Evolutionary conservation across 2,329 filamentous ascomycete species (phyloP).

Genomic region (Botrytis elliptica): DNA sequence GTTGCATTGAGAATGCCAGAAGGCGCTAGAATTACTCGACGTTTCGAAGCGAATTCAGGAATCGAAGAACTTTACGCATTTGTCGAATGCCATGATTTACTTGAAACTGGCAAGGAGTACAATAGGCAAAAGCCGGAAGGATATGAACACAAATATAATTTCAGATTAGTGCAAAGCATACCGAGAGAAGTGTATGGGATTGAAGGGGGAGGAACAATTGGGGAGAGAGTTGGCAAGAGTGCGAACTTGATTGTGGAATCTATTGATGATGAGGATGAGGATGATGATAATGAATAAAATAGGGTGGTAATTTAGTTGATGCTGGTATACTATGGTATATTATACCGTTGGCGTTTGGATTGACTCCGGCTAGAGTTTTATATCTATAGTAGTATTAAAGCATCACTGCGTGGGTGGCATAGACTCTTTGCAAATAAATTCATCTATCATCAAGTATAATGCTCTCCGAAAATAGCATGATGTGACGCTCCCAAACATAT

Average conservation of each 20-base stretch:
- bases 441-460: background rate
- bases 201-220: slow-evolving; percentile 62
- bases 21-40: slow-evolving; percentile 68
- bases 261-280: slow-evolving; percentile 45
- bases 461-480: background rate
- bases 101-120: slow-evolving; percentile 45
- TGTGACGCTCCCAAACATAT: background rate
- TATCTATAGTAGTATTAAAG: slow-evolving; percentile 1
- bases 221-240: slow-evolving; percentile 73
- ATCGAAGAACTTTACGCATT: slow-evolving; percentile 87
- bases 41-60: slow-evolving; percentile 65
- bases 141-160: slow-evolving; percentile 81
- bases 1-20: slow-evolving; percentile 64
- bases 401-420: slow-evolving; percentile 16
- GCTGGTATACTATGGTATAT: background rate
- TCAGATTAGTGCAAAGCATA: slow-evolving; percentile 81
- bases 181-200: slow-evolving; percentile 79
- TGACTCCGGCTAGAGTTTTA: background rate
- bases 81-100: slow-evolving; percentile 80
- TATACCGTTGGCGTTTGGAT: slow-evolving; percentile 2
- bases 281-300: slow-evolving; percentile 25
- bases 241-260: slow-evolving; percentile 87
- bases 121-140: slow-evolving; percentile 52
- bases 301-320: background rate
- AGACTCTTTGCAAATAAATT: slow-evolving; percentile 8